A percentile compares a stretch with the other conserved stretches of the same genome.
phyloP scores from a whole-genome alignment of 192 early-diverging fungal genomes.

The Umbelopsis vinacea region DNA sequence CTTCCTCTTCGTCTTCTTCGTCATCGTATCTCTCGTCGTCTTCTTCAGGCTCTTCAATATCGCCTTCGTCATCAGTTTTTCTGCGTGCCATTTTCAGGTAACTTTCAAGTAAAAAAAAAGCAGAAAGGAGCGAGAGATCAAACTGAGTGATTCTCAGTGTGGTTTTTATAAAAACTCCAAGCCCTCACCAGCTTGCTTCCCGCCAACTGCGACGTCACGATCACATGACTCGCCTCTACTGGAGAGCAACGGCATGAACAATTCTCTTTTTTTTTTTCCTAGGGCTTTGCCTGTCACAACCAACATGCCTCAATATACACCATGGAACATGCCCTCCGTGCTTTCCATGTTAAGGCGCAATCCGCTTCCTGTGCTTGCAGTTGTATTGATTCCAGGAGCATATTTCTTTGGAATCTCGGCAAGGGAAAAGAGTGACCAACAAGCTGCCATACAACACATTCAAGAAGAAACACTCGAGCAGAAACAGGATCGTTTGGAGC shows the following conservation, averaged over 20 bases:
- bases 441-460: slow-evolving; percentile 9
- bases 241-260: too few relatives aligned
- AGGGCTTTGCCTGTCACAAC: not conserved
- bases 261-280: not conserved
- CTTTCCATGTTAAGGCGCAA: slow-evolving; percentile 1
- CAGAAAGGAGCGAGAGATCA: not conserved
- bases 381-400: slow-evolving; percentile 1
- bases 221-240: not conserved
- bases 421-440: slow-evolving; percentile 9
- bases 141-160: not conserved
- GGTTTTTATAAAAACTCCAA: not conserved
- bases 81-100: slow-evolving; percentile 23
- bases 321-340: slow-evolving; percentile 8
- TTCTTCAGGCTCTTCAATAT: slow-evolving; percentile 33
- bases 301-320: slow-evolving; percentile 10
- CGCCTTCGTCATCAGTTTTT: slow-evolving; percentile 26
- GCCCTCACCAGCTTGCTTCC: too few relatives aligned
- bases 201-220: not conserved
- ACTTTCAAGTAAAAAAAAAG: not conserved
- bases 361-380: not conserved
- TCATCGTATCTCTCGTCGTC: slow-evolving; percentile 52
- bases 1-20: slow-evolving; percentile 58
- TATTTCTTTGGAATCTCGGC: slow-evolving; percentile 17
- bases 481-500: not conserved
- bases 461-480: slow-evolving; percentile 14